Base-by-base conservation (phyloP, 2,329 filamentous ascomycete genomes). In the Fusarium verrucosum region DNA sequence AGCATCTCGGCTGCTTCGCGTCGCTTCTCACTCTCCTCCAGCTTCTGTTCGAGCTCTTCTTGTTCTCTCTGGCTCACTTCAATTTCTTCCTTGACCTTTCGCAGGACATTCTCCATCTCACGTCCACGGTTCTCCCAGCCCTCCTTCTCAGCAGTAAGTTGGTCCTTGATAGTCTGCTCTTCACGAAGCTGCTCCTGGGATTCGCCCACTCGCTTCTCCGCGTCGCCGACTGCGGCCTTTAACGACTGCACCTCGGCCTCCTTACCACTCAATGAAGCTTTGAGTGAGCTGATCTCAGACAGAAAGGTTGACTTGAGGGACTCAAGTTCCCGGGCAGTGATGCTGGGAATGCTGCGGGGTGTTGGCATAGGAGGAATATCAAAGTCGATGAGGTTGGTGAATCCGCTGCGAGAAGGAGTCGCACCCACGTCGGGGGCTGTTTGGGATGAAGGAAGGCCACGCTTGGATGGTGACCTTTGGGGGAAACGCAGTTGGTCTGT, bases 361-460 rank as follows among this genome's bases (percentile, higher is more conserved):
- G 95, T 98, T 3, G 94, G 93, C 68, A 93, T 88, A 1, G 94
- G 92, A n/a, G 94, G 93, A 10, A 98, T 90, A 71, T 98, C 95
- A 72, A 89, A 83, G 65, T 86, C 83, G n/a, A 88, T 86, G 38
- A 95, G 84, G 71, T 90, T 92, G 30, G 87, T 83, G 68, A 91
- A 87, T 41, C 77, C 79, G 19, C 35, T 33, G 17, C 80, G 81
- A 50, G 80, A 78, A 4, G 85, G 85, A 1, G 85, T 86, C 7
- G 76, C 76, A 14, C 71, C 57, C 2, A 72, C 58, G 50, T 72
- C 72, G 10, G 73, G 66, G 20, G 69, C 73, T 7, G 73, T 71
- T 56, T 70, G 73, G n/a, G 73, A 73, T 16, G 76, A 73, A 7
- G 75, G 75, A 30, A 72, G 55, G 32, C 62, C 69, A 11, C 68